Evolutionary conservation across 805 yeast genomes (phyloP).

Genomic region (Hanseniaspora lachancei): DNA sequence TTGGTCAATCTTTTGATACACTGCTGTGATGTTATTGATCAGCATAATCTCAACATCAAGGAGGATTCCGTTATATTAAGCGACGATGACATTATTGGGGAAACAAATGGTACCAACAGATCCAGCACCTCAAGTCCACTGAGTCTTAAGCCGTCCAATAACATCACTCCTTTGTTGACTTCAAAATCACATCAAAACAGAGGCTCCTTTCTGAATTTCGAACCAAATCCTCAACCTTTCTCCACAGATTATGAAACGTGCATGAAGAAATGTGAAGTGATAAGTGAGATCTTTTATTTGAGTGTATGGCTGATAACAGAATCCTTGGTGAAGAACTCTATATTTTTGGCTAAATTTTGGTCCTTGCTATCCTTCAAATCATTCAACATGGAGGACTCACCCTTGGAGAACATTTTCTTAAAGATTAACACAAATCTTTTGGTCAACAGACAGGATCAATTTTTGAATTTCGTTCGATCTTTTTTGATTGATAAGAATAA

Average conservation of each 20-base stretch:
- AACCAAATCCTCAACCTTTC: background rate
- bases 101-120: background rate
- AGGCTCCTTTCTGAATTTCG: background rate
- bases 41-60: background rate
- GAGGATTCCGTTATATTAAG: background rate
- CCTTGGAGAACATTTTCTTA: constrained; percentile 68
- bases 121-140: background rate
- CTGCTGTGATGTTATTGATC: constrained; percentile 20
- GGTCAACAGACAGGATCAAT: constrained; percentile 48
- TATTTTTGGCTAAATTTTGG: constrained; percentile 63
- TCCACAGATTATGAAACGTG: constrained; percentile 9
- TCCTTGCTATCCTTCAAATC: constrained; percentile 47
- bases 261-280: constrained; percentile 21
- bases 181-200: background rate
- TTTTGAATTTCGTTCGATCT: constrained; percentile 27
- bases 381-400: constrained; percentile 50
- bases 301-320: constrained; percentile 90
- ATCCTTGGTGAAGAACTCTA: constrained; percentile 62
- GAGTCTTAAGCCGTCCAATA: constrained; percentile 2
- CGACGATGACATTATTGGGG: constrained; percentile 7
- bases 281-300: constrained; percentile 70
- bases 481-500: background rate
- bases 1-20: constrained; percentile 22
- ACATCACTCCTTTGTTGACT: background rate
- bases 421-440: constrained; percentile 79